Percentiles rank a stretch among this genome's conserved stretches.
phyloP scores from a whole-genome alignment of 345 rosid genomes.

The Xanthoceras sorbifolium region DNA sequence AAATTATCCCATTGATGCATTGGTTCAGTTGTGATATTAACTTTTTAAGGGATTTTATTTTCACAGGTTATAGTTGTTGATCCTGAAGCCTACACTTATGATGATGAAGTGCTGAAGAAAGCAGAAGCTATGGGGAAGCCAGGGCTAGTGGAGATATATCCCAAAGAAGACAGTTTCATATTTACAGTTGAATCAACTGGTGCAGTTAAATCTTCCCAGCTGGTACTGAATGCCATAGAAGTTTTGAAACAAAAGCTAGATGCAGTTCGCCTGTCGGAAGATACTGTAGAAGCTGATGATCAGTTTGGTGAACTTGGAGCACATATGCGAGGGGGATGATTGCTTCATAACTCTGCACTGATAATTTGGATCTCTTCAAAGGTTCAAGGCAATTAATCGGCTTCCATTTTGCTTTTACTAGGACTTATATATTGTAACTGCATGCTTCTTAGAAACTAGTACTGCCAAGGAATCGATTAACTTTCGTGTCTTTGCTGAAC shows the following conservation, averaged over 20 bases:
- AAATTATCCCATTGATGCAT: not conserved
- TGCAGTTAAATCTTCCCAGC: conserved; percentile 84
- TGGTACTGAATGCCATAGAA: conserved; percentile 87
- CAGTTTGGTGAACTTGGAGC: conserved; percentile 99
- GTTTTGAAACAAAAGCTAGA: conserved; percentile 86
- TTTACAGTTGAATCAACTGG: conserved; percentile 96
- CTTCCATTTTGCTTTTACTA: not conserved
- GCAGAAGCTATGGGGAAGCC: conserved; percentile 92
- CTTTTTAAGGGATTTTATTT: not conserved
- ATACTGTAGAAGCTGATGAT: conserved; percentile 95
- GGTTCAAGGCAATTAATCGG: not conserved
- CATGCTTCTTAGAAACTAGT: not conserved
- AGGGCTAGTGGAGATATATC: conserved; percentile 81
- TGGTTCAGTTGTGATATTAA: not conserved
- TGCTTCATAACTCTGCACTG: not conserved
- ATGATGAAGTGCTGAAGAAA: conserved; percentile 88
- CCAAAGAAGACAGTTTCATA: conserved; percentile 82
- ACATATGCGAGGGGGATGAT: conserved; percentile 92
- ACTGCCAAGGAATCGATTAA: not conserved
- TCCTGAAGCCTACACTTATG: conserved; percentile 89
- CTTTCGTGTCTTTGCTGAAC: not conserved
- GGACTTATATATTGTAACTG: not conserved
- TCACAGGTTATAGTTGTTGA: conserved; percentile 76
- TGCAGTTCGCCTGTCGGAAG: conserved; percentile 88
- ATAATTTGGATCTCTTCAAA: conserved; percentile 1